Percentiles rank a stretch among this genome's conserved stretches.
Evolutionary conservation across 768 basidiomycete genomes (phyloP).

Genomic region (Gloeopeniophorella convolvens): DNA sequence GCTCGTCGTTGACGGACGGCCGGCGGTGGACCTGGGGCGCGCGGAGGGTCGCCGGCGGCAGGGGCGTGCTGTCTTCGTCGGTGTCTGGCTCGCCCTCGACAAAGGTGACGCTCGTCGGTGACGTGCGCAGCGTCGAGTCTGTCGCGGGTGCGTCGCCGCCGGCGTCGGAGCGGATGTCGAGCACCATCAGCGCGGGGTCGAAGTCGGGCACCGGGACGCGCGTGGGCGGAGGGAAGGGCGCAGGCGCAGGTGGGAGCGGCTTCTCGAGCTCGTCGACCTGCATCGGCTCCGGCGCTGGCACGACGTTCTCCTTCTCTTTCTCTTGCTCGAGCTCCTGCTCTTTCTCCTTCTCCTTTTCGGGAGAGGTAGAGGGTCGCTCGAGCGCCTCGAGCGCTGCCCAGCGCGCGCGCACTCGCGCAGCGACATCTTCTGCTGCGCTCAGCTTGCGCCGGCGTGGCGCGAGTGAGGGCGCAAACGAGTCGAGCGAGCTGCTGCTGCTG

Average conservation of each 20-base stretch:
- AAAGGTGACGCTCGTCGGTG: constrained; percentile 15
- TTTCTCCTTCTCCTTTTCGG: constrained; percentile 7
- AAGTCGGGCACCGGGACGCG: too few relatives aligned
- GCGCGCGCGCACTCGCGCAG: constrained; percentile 15
- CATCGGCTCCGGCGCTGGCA: neutral
- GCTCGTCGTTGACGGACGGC: constrained; percentile 14
- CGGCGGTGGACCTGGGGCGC: constrained; percentile 11
- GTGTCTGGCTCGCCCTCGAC: constrained; percentile 2
- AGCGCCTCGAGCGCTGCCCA: constrained; percentile 20
- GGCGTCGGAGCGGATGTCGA: neutral
- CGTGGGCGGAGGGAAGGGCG: too few relatives aligned
- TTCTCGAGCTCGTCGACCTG: constrained; percentile 13
- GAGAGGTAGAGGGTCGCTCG: neutral
- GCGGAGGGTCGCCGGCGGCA: too few relatives aligned
- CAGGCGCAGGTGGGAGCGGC: constrained; percentile 14
- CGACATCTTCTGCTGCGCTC: constrained; percentile 18
- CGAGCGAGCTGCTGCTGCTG: constrained; percentile 15
- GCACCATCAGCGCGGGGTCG: neutral
- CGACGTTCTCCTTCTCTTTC: neutral
- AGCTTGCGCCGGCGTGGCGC: constrained; percentile 15
- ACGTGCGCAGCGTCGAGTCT: constrained; percentile 10
- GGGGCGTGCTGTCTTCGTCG: too few relatives aligned
- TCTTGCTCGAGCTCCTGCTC: too few relatives aligned
- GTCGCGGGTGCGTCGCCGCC: neutral
- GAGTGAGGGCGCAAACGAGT: constrained; percentile 1